These are phyloP conservation scores for Tephrocybe sp. DNA, from an alignment of 768 basidiomycete species.

Conservation along the genomic window DNA sequence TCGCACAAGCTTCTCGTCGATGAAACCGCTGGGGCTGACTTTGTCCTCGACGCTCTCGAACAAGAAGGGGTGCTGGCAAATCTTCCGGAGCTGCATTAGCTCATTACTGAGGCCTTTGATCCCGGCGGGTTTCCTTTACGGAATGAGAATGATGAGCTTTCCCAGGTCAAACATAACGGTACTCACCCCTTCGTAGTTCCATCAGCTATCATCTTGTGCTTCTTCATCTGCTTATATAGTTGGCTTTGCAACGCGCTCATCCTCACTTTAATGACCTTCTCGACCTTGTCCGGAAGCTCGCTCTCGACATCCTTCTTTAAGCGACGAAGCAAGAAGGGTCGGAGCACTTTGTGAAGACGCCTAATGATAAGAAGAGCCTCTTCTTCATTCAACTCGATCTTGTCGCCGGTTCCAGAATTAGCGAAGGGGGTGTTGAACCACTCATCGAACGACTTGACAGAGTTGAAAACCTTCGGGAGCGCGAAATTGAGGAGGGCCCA, in stretches of 20 bases:
- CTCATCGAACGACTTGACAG: slow-evolving; percentile 98
- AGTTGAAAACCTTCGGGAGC: slow-evolving; percentile 95
- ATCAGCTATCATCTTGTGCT: slow-evolving; percentile 95
- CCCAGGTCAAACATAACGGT: not conserved
- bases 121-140: slow-evolving; percentile 63
- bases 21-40: slow-evolving; percentile 78
- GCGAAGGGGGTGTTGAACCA: slow-evolving; percentile 99
- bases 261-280: slow-evolving; percentile 95
- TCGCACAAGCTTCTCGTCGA: slow-evolving; percentile 85
- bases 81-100: slow-evolving; percentile 97
- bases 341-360: slow-evolving; percentile 92
- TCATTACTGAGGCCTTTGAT: slow-evolving; percentile 93
- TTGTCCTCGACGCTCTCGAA: slow-evolving; percentile 96
- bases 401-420: slow-evolving; percentile 95
- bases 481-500: slow-evolving; percentile 97
- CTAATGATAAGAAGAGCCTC: slow-evolving; percentile 96
- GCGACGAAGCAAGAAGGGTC: slow-evolving; percentile 89
- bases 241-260: slow-evolving; percentile 93
- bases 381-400: slow-evolving; percentile 99
- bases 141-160: not conserved
- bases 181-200: slow-evolving; percentile 75
- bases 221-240: slow-evolving; percentile 97
- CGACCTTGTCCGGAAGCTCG: slow-evolving; percentile 95
- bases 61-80: slow-evolving; percentile 96
- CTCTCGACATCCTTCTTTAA: slow-evolving; percentile 97